Conservation (phyloP, 192 early-diverging fungal species). For the Mortierella antarctica region DNA sequence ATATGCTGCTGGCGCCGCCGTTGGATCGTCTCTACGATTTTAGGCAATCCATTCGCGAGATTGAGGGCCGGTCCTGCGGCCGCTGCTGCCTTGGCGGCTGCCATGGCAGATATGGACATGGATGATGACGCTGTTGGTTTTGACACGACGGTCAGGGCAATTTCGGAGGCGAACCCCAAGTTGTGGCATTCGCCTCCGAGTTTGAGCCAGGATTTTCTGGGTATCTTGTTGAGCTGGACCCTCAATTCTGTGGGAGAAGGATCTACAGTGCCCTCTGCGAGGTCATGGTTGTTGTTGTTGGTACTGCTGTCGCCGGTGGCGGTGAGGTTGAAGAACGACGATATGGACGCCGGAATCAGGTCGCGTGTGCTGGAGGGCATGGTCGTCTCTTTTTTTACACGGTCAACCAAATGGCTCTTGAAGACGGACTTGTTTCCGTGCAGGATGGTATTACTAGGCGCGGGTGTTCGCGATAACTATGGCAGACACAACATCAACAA, state of each 20-base stretch:
- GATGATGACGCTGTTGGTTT: neutral
- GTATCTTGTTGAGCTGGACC: slow-evolving; percentile 14
- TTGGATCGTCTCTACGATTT: slow-evolving; percentile 18
- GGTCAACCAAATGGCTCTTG: neutral
- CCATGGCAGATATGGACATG: slow-evolving; percentile 3
- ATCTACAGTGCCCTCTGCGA: too few relatives aligned
- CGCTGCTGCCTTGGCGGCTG: slow-evolving; percentile 13
- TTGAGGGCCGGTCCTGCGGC: neutral
- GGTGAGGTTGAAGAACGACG: neutral
- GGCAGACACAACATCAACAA: too few relatives aligned
- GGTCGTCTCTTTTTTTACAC: neutral
- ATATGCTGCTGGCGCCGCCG: neutral
- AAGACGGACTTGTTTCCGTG: too few relatives aligned
- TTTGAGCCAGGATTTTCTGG: slow-evolving; percentile 19
- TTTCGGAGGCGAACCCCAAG: slow-evolving; percentile 13
- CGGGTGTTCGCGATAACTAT: too few relatives aligned
- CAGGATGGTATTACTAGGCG: too few relatives aligned
- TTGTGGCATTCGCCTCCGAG: slow-evolving; percentile 39
- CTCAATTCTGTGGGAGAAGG: neutral
- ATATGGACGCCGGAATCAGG: neutral
- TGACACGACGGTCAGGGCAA: neutral
- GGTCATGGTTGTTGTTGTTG: neutral
- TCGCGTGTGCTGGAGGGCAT: neutral
- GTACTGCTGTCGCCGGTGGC: neutral
- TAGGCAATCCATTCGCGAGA: slow-evolving; percentile 19